Conservation (phyloP, 352 stramenopile species). For the Globisporangium megalacanthum region DNA sequence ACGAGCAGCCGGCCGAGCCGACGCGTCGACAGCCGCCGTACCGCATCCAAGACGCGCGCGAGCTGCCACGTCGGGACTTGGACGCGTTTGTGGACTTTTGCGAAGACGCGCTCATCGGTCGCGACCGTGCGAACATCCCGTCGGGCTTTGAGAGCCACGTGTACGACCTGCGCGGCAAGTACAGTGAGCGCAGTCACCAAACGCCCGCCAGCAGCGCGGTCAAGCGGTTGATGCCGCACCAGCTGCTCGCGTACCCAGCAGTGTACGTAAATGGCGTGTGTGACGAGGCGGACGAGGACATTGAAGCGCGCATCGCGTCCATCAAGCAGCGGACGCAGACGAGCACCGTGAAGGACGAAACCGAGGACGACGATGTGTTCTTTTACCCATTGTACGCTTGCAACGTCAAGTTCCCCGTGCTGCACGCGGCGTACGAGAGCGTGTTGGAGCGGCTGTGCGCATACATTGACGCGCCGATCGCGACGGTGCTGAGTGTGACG, state of each 20-base stretch:
- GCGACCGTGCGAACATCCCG: slow-evolving; percentile 32
- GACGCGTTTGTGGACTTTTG: slow-evolving; percentile 48
- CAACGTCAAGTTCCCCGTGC: slow-evolving; percentile 7
- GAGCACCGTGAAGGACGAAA: not conserved
- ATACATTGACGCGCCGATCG: slow-evolving; percentile 57
- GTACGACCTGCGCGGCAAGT: slow-evolving; percentile 24
- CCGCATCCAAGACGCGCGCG: slow-evolving; percentile 7
- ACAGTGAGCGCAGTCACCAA: slow-evolving; percentile 9
- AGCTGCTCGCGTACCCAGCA: slow-evolving; percentile 42
- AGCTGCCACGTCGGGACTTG: slow-evolving; percentile 38
- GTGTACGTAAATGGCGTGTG: slow-evolving; percentile 48
- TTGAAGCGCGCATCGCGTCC: slow-evolving; percentile 38
- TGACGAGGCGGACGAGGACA: slow-evolving; percentile 40
- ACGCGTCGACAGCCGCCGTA: slow-evolving; percentile 19
- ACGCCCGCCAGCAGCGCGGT: not conserved
- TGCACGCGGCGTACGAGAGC: slow-evolving; percentile 58
- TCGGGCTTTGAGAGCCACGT: slow-evolving; percentile 38
- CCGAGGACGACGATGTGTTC: slow-evolving; percentile 20
- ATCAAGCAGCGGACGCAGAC: slow-evolving; percentile 20
- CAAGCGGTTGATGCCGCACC: slow-evolving; percentile 9
- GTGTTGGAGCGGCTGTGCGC: slow-evolving; percentile 54
- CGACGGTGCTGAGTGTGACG: slow-evolving; percentile 25
- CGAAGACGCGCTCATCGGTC: slow-evolving; percentile 30
- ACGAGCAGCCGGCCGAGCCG: slow-evolving; percentile 28
- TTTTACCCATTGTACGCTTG: slow-evolving; percentile 50